A percentile compares a stretch with the other conserved stretches of the same genome.
These are phyloP conservation scores for Phytophthora boehmeriae DNA, from an alignment of 352 stramenopile genomes.

Conservation along the genomic window DNA sequence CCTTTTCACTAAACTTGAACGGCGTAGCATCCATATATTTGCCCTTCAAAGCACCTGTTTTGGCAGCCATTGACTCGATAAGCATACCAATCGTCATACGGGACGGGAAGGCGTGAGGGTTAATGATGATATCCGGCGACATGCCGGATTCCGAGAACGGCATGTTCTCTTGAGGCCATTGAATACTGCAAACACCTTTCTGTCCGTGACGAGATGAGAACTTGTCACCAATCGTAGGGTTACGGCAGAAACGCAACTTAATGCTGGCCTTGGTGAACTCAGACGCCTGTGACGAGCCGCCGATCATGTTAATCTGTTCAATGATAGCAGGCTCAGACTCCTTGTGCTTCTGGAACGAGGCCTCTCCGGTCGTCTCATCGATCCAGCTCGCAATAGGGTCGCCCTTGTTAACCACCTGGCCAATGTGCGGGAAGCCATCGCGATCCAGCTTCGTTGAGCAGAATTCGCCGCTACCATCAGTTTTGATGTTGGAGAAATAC, in stretches of 20 bases:
- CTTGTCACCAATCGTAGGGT: slow-evolving; percentile 99
- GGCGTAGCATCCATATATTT: slow-evolving; percentile 98
- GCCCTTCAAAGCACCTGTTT: slow-evolving; percentile 98
- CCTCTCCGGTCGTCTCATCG: slow-evolving; percentile 93
- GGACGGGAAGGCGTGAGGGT: slow-evolving; percentile 98
- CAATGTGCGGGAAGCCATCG: slow-evolving; percentile 97
- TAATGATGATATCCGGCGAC: slow-evolving; percentile 99
- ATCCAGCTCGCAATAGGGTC: slow-evolving; percentile 97
- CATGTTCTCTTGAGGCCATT: slow-evolving; percentile 99
- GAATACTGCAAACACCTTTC: slow-evolving; percentile 99
- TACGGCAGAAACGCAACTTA: slow-evolving; percentile 98
- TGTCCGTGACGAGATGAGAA: slow-evolving; percentile 99
- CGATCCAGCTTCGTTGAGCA: slow-evolving; percentile 90
- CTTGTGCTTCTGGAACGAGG: slow-evolving; percentile 96
- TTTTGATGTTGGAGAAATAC: slow-evolving; percentile 93
- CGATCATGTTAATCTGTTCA: slow-evolving; percentile 94
- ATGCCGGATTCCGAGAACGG: slow-evolving; percentile 99
- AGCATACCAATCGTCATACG: slow-evolving; percentile 98
- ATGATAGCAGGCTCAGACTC: slow-evolving; percentile 97
- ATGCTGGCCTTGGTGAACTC: slow-evolving; percentile 92
- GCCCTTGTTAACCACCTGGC: slow-evolving; percentile 94
- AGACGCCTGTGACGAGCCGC: slow-evolving; percentile 63
- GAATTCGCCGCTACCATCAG: slow-evolving; percentile 64
- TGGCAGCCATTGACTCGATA: slow-evolving; percentile 99
- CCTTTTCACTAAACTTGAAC: slow-evolving; percentile 99